Base-by-base conservation (phyloP, 2,329 filamentous ascomycete genomes). In the Botrytis cinerea region DNA sequence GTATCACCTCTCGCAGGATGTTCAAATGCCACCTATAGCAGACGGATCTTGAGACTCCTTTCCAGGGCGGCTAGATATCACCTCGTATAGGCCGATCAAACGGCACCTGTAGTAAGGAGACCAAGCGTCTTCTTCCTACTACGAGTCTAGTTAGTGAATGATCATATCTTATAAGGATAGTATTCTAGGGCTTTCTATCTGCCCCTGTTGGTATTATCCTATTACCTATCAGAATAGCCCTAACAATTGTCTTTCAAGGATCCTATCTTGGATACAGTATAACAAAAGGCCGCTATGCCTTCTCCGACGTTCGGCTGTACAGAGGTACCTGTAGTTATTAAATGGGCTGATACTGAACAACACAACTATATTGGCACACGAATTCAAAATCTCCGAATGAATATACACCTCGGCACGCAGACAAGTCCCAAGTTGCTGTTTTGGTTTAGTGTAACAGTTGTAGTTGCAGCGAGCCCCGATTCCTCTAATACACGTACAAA, bases 171-270 rank as follows among this genome's bases (percentile, higher is more conserved):
- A 32, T 35, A 32, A 60, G 28, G 20, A 22, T 60, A 22, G 28
- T 60, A 38, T 60, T 25, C 20, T 2, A 60, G 25, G 57, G 18
- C 20, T 60, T 60, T 25, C 25, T 22, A 35, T 38, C 18, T 22
- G 9, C 32, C 38, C 9, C 9, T 12, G 38, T 60, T 5, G 18
- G 57, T 35, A 22, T 22, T 20, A 35, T 12, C 32, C 35, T 57
- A 60, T 25, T 25, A 35, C 28, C 57, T 51, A 45, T 22, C 45
- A 22, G 45, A 35, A 51, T 25, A 48, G 45, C 25, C n/a, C 63
- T 48, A 67, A 46, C 62, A 64, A 67, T 48, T 67, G 63, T 67
- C n/a, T 22, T 67, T 38, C n/a, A 67, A 32, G 45, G 22, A 20
- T 46, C 45, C 20, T 3, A 46, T 46, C 45, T 46, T 22, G 18